These are phyloP conservation scores for Trichosanthes truncata DNA, from an alignment of 306 rosid genomes.

Conservation along the genomic window DNA sequence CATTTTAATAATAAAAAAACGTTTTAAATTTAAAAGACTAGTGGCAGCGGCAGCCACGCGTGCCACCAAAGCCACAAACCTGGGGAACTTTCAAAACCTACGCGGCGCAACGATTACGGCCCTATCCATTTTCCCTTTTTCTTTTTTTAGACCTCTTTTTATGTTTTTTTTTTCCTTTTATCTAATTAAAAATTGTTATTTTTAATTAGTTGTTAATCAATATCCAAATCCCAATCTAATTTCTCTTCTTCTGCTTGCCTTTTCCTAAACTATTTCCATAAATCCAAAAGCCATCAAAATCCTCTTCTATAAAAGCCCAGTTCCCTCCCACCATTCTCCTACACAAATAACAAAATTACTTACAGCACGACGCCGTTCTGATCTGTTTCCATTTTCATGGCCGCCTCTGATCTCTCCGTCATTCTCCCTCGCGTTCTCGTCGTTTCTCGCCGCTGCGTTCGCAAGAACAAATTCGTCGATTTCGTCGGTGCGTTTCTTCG, in stretches of 20 bases:
- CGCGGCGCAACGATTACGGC: slow-evolving; percentile 14
- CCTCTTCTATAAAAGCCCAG: not conserved
- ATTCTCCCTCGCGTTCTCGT: slow-evolving; percentile 93
- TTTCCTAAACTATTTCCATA: not conserved
- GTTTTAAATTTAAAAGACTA: not conserved
- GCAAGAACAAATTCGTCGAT: slow-evolving; percentile 95
- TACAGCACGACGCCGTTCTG: too few relatives aligned
- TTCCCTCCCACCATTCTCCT: not conserved
- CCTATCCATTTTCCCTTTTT: not conserved
- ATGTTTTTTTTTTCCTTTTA: not conserved
- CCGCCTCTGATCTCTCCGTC: slow-evolving; percentile 55
- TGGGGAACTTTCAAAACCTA: not conserved
- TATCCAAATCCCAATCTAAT: not conserved
- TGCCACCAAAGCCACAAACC: not conserved
- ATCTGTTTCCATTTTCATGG: not conserved
- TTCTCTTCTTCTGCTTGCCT: not conserved
- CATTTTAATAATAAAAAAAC: not conserved
- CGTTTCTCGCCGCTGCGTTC: slow-evolving; percentile 82
- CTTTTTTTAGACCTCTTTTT: not conserved
- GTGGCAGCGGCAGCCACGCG: slow-evolving; percentile 6
- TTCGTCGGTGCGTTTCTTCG: slow-evolving; percentile 49
- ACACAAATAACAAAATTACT: not conserved
- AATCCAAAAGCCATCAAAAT: not conserved
- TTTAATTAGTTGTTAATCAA: not conserved
- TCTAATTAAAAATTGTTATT: not conserved